Base-by-base conservation (phyloP, 2,329 filamentous ascomycete species). In the Metarhizium anisopliae region DNA sequence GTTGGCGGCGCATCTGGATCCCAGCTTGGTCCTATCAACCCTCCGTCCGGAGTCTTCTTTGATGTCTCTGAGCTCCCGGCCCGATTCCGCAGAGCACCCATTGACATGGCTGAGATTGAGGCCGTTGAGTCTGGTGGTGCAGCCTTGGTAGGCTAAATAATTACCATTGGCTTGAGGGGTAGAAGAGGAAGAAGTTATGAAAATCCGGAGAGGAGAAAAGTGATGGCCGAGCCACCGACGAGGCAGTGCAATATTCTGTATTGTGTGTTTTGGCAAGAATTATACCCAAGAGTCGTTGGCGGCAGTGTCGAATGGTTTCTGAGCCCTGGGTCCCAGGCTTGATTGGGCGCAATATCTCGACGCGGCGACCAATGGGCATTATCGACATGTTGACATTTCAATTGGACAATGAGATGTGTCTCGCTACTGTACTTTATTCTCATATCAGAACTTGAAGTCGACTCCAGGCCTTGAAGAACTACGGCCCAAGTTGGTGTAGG, bases 51-150 rank as follows among this genome's bases (percentile, higher is more conserved):
- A 63, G 77, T 90, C 70, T 90, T 81, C 72, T 96, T 96, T 69
- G 94, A 97, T 72, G 84, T 91, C 64, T 89, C 84, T 63, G 89
- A 99, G 74, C 84, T 99, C 29, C 93, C 94, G 18, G 70, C 78
- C 60, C 84, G 93, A 65, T 99, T 96, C 82, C 84, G 86, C 67
- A 82, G 90, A 61, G 76, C 82, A 51, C 81, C 84, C 13, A 88
- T 92, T 74, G 86, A 82, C 42, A 73, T 85, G 63, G 85, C 85
- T 47, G 94, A 99, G 81, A 99, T 99, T 58, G 94, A 97, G 72
- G 92, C 91, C 25, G 82, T 99, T 67, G 91, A 96, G 82, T 94
- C 90, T 55, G 94, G 92, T 55, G 94, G 94, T 56, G 94, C 93
- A 38, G 74, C 79, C 40, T 68, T 78, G 56, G 72, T 79, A 60